Evolutionary conservation across 2,329 filamentous ascomycete species (phyloP).

Genomic region (Stachybotrys chartarum): DNA sequence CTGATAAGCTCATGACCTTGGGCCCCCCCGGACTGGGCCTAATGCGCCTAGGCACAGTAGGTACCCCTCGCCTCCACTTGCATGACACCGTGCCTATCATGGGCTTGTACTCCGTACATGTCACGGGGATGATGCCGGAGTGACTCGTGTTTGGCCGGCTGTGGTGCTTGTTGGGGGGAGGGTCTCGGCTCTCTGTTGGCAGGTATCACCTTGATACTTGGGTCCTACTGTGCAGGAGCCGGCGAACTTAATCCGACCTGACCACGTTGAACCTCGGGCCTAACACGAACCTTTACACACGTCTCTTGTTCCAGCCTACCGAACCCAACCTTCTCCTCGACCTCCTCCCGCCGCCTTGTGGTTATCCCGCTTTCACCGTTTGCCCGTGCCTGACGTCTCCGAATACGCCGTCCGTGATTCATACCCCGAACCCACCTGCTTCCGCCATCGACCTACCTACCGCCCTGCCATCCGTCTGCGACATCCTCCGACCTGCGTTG

Average conservation of each 20-base stretch:
- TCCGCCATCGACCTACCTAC: neutral
- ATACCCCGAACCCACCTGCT: neutral
- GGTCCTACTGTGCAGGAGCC: neutral
- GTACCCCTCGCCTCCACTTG: neutral
- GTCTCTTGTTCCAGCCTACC: neutral
- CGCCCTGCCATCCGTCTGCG: neutral
- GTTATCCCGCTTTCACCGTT: neutral
- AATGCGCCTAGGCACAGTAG: neutral
- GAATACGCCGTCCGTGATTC: neutral
- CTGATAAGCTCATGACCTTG: constrained; percentile 10
- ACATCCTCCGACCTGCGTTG: neutral
- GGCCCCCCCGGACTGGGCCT: neutral
- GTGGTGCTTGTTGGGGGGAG: neutral
- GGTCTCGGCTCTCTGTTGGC: neutral
- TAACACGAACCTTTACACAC: neutral
- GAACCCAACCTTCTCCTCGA: neutral
- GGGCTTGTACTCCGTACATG: constrained; percentile 7
- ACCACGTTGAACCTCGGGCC: neutral
- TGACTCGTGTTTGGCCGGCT: constrained; percentile 11
- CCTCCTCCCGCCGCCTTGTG: neutral
- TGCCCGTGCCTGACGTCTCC: neutral
- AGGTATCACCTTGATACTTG: neutral
- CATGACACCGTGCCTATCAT: neutral
- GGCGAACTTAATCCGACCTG: neutral
- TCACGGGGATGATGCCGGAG: constrained; percentile 22